phyloP scores from a whole-genome alignment of 2,329 filamentous ascomycete genomes.

The Beauveria sp. region DNA sequence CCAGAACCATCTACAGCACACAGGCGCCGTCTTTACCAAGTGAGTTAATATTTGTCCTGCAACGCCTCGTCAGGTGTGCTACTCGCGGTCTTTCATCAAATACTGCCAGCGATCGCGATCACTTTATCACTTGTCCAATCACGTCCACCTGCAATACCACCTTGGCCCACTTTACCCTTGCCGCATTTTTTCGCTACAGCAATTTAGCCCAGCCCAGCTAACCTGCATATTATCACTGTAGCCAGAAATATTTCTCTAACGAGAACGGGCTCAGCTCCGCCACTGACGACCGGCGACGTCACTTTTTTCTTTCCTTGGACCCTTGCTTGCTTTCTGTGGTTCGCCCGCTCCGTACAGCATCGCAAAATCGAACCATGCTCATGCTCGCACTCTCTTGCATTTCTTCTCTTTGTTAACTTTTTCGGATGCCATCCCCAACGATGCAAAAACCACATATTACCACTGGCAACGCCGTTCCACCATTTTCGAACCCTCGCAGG shows the following conservation, averaged over 20 bases:
- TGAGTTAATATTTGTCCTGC: not conserved
- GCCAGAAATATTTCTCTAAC: not conserved
- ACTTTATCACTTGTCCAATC: constrained; percentile 1
- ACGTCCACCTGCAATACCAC: not conserved
- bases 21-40: not conserved
- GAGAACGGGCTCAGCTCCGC: not conserved
- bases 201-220: not conserved
- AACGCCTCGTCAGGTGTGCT: not conserved
- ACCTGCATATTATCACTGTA: not conserved
- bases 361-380: constrained; percentile 6
- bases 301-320: not conserved
- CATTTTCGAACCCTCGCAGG: constrained; percentile 27
- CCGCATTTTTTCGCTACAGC: not conserved
- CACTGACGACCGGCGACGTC: constrained; percentile 7
- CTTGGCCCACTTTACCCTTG: not conserved
- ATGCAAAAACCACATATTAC: not conserved
- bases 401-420: not conserved
- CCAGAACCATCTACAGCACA: not conserved
- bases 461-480: not conserved
- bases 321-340: not conserved
- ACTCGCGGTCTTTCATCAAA: not conserved
- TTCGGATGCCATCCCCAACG: not conserved
- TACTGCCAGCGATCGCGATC: not conserved
- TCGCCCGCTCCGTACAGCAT: not conserved
- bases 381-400: not conserved